phyloP scores from a whole-genome alignment of 352 stramenopile genomes.

The Phytopythium kandeliae region DNA sequence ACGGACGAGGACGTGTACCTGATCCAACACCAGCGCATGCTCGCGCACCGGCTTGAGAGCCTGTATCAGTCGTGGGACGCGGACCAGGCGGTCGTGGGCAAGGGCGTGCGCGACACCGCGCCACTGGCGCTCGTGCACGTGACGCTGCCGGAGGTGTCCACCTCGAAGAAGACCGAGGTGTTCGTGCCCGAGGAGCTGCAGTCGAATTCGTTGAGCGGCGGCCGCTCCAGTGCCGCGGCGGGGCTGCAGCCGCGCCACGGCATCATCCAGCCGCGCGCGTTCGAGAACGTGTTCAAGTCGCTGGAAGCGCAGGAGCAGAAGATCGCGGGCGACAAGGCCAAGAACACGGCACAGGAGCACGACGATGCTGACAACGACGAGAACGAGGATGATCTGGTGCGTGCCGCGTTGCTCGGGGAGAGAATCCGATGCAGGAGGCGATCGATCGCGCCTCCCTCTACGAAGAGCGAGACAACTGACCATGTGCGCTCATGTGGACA shows the following conservation, averaged over 20 bases:
- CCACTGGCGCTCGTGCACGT: conserved; percentile 53
- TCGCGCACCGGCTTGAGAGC: conserved; percentile 64
- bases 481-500: not conserved
- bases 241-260: conserved; percentile 14
- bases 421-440: too few relatives aligned
- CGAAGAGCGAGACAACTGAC: too few relatives aligned
- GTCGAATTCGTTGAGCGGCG: conserved; percentile 46
- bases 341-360: conserved; percentile 26
- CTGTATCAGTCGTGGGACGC: conserved; percentile 59
- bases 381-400: conserved; percentile 52
- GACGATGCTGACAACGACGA: conserved; percentile 60
- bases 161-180: conserved; percentile 39
- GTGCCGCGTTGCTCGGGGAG: too few relatives aligned
- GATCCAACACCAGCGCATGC: conserved; percentile 58
- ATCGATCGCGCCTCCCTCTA: too few relatives aligned
- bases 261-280: conserved; percentile 64
- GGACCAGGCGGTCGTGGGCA: conserved; percentile 21
- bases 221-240: conserved; percentile 13
- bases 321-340: conserved; percentile 36
- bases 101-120: conserved; percentile 13
- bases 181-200: conserved; percentile 62
- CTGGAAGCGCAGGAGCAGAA: conserved; percentile 65
- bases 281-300: conserved; percentile 66
- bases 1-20: conserved; percentile 54
- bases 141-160: conserved; percentile 34